These are phyloP conservation scores for Allium fistulosum DNA, from an alignment of 106 monocot species.

Conservation along the genomic window DNA sequence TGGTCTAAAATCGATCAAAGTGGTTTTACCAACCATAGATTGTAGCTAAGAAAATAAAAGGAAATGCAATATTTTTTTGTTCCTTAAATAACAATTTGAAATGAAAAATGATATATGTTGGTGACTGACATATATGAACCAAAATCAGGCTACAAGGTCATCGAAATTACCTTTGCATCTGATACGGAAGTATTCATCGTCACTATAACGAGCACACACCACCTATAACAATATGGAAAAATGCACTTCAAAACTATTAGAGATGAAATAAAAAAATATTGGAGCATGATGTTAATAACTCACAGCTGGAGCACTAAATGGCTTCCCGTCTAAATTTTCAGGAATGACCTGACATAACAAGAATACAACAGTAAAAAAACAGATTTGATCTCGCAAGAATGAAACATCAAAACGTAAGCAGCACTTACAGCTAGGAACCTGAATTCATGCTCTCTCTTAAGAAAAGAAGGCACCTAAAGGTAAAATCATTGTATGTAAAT, in stretches of 20 bases:
- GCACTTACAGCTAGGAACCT: conserved; percentile 80
- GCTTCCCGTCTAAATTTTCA: conserved; percentile 64
- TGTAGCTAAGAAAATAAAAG: no score
- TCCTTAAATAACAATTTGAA: no score
- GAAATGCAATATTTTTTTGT: no score
- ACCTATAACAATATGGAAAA: conserved; percentile 34
- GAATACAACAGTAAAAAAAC: background rate
- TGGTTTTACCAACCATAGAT: no score
- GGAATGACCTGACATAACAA: conserved; percentile 50
- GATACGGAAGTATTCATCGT: conserved; percentile 78
- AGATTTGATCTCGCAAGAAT: conserved; percentile 3
- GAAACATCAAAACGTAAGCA: conserved; percentile 1
- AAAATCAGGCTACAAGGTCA: background rate
- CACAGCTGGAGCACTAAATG: conserved; percentile 59
- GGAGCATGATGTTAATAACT: conserved; percentile 8
- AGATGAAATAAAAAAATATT: background rate
- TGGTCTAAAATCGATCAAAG: no score
- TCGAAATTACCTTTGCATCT: conserved; percentile 75
- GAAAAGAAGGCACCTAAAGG: conserved; percentile 69
- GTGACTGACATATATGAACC: background rate
- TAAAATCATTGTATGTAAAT: background rate
- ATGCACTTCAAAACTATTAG: background rate
- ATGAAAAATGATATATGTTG: no score
- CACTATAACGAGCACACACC: conserved; percentile 77
- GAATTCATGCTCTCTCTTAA: conserved; percentile 91